A percentile compares a stretch with the other conserved stretches of the same genome.
These are phyloP conservation scores for Diutina rugosa DNA, from an alignment of 1,139 yeast species.

Conservation along the genomic window DNA sequence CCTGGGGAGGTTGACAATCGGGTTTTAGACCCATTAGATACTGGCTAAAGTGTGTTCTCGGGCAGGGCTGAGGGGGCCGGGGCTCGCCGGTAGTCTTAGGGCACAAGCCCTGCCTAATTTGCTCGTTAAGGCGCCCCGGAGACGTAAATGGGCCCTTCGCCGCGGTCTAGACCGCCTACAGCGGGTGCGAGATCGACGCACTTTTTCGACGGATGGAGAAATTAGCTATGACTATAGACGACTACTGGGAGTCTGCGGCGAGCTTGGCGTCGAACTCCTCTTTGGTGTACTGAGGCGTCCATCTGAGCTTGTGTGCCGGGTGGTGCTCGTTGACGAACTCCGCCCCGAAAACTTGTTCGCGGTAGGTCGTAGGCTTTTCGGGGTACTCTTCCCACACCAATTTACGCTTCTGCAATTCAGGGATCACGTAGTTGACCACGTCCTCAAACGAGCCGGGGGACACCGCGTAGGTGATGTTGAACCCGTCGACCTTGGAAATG, in stretches of 20 bases:
- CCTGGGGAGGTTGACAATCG: too few species aligned
- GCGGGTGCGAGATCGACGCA: not conserved
- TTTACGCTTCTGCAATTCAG: constrained; percentile 21
- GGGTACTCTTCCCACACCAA: constrained; percentile 19
- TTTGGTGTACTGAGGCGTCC: constrained; percentile 23
- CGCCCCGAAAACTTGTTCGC: constrained; percentile 16
- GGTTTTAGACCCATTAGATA: too few species aligned
- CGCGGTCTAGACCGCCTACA: not conserved
- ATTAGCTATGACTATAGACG: not conserved
- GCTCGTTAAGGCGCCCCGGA: not conserved
- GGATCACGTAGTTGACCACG: constrained; percentile 17
- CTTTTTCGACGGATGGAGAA: not conserved
- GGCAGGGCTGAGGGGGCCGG: too few species aligned
- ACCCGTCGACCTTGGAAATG: constrained; percentile 19
- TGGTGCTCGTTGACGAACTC: constrained; percentile 15
- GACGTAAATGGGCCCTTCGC: not conserved
- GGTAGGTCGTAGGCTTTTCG: constrained; percentile 12
- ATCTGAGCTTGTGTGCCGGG: constrained; percentile 26
- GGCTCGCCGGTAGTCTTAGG: too few species aligned
- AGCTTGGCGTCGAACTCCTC: constrained; percentile 19
- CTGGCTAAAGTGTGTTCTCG: too few species aligned
- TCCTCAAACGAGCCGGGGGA: constrained; percentile 20
- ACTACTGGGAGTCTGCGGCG: not conserved
- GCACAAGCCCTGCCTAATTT: too few species aligned
- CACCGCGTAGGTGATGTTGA: constrained; percentile 19